These are phyloP conservation scores for Aspergillus sp. DNA, from an alignment of 2,329 filamentous ascomycete species.

Conservation along the genomic window DNA sequence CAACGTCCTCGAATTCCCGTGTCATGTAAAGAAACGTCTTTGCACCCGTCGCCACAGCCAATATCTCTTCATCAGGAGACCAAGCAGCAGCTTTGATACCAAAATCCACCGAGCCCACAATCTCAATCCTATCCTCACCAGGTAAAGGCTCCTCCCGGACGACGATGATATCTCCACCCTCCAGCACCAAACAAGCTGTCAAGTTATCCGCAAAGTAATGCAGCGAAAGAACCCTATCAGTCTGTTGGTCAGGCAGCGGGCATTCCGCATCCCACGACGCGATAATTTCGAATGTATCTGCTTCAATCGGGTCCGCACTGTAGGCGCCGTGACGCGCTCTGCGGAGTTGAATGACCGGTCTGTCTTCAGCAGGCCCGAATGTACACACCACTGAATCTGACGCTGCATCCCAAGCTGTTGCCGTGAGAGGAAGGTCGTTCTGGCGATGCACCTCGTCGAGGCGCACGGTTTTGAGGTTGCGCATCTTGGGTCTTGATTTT, in stretches of 20 bases:
- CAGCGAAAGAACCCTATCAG: slow-evolving; percentile 68
- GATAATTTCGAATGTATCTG: slow-evolving; percentile 45
- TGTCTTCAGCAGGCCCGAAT: slow-evolving; percentile 67
- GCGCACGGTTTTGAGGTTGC: slow-evolving; percentile 74
- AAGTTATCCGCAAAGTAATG: slow-evolving; percentile 78
- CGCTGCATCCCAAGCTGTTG: slow-evolving; percentile 76
- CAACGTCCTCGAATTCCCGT: slow-evolving; percentile 74
- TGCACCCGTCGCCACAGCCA: slow-evolving; percentile 72
- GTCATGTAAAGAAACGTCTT: slow-evolving; percentile 87
- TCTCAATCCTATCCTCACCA: slow-evolving; percentile 77
- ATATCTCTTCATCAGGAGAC: slow-evolving; percentile 90
- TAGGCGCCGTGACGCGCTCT: slow-evolving; percentile 34
- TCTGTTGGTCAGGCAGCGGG: slow-evolving; percentile 63
- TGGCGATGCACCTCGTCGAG: slow-evolving; percentile 58
- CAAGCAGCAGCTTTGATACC: slow-evolving; percentile 84
- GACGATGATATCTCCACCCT: slow-evolving; percentile 82
- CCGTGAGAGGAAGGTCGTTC: slow-evolving; percentile 56
- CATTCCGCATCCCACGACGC: slow-evolving; percentile 85
- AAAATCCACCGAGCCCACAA: slow-evolving; percentile 86
- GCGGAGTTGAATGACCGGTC: slow-evolving; percentile 65
- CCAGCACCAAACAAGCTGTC: slow-evolving; percentile 72
- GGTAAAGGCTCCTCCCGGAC: slow-evolving; percentile 63
- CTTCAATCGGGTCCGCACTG: slow-evolving; percentile 34
- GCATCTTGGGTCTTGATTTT: slow-evolving; percentile 51
- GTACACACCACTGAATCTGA: slow-evolving; percentile 72